Percentiles rank a stretch among this genome's conserved stretches.
phyloP scores from a whole-genome alignment of 139 green algal genomes.

The Tetradesmus obliquus region DNA sequence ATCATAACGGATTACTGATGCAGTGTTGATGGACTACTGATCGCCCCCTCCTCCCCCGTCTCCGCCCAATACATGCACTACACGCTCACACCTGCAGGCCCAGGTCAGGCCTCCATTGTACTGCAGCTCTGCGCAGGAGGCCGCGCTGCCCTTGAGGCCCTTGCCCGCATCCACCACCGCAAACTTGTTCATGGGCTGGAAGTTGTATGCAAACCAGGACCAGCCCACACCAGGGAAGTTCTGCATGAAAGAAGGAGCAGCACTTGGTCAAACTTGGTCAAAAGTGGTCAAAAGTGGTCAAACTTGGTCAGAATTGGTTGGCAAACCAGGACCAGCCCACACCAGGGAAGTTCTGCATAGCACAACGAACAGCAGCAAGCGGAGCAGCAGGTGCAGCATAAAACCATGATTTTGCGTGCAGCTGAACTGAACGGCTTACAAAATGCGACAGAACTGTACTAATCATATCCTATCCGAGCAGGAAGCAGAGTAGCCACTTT shows the following conservation, averaged over 20 bases:
- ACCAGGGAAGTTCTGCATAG: slow-evolving; percentile 29
- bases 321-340: slow-evolving; percentile 39
- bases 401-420: too few relatives aligned
- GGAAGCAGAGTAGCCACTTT: too few relatives aligned
- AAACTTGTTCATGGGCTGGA: not conserved
- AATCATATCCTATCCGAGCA: too few relatives aligned
- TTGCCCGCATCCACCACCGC: slow-evolving; percentile 25
- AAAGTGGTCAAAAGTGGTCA: too few relatives aligned
- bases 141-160: not conserved
- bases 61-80: not conserved
- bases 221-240: slow-evolving; percentile 43
- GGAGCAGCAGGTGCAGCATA: not conserved
- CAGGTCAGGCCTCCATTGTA: slow-evolving; percentile 25
- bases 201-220: slow-evolving; percentile 26
- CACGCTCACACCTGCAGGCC: slow-evolving; percentile 9
- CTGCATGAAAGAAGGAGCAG: not conserved
- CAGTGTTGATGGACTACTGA: too few relatives aligned
- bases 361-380: not conserved
- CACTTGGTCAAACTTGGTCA: not conserved
- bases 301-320: too few relatives aligned
- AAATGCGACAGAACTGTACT: too few relatives aligned
- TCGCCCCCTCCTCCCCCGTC: too few relatives aligned
- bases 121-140: slow-evolving; percentile 24
- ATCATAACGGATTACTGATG: too few relatives aligned
- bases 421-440: too few relatives aligned